These are phyloP conservation scores for Cyclocybe aegerita DNA, from an alignment of 768 basidiomycete genomes.

Conservation along the genomic window DNA sequence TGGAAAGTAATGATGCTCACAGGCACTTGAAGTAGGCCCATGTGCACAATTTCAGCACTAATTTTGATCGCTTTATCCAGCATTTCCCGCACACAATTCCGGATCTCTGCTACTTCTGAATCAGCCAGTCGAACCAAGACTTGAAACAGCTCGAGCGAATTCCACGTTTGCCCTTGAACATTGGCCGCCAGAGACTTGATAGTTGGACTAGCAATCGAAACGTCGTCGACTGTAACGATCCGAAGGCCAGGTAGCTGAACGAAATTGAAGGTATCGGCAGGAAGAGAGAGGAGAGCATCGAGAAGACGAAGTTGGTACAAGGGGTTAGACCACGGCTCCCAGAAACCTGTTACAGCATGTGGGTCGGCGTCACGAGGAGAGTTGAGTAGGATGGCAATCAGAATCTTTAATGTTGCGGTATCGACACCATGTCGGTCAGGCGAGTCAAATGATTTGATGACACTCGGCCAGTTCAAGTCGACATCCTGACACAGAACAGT, in stretches of 20 bases:
- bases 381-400: slow-evolving; percentile 85
- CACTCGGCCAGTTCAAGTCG: slow-evolving; percentile 74
- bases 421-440: slow-evolving; percentile 83
- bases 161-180: slow-evolving; percentile 93
- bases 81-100: slow-evolving; percentile 82
- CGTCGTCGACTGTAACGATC: slow-evolving; percentile 88
- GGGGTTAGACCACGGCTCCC: slow-evolving; percentile 83
- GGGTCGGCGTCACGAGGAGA: slow-evolving; percentile 74
- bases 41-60: slow-evolving; percentile 90
- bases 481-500: slow-evolving; percentile 46
- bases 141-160: slow-evolving; percentile 88
- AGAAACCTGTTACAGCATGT: slow-evolving; percentile 84
- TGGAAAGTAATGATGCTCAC: slow-evolving; percentile 46
- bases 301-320: slow-evolving; percentile 84
- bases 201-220: slow-evolving; percentile 81
- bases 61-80: slow-evolving; percentile 92
- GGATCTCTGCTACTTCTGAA: slow-evolving; percentile 69
- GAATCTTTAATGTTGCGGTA: slow-evolving; percentile 83
- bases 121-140: slow-evolving; percentile 81
- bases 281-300: slow-evolving; percentile 84
- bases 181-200: slow-evolving; percentile 89
- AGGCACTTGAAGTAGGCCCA: slow-evolving; percentile 88
- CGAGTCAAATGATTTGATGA: slow-evolving; percentile 86
- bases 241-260: slow-evolving; percentile 81
- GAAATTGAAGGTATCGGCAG: slow-evolving; percentile 91